A percentile compares a stretch with the other conserved stretches of the same genome.
Evolutionary conservation across 106 monocot species (phyloP).

Genomic region (Platanthera zijinensis): DNA sequence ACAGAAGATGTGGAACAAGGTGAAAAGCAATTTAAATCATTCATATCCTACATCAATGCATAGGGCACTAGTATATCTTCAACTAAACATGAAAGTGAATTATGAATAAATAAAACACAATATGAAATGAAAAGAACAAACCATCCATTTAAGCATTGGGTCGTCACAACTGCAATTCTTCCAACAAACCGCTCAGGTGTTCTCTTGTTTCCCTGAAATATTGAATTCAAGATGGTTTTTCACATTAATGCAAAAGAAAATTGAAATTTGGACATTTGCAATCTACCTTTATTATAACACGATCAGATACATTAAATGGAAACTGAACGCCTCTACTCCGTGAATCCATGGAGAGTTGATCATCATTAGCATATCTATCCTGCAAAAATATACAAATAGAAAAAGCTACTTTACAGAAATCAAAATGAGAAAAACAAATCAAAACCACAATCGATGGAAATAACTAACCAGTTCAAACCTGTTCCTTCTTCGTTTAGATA

Average conservation of each 20-base stretch:
- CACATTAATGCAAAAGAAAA: background rate
- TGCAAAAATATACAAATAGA: conserved; percentile 13
- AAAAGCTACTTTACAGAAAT: background rate
- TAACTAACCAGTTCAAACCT: conserved; percentile 49
- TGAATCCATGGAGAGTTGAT: conserved; percentile 33
- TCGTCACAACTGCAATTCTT: conserved; percentile 74
- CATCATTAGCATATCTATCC: conserved; percentile 54
- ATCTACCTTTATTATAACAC: conserved; percentile 82
- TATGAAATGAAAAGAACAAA: conserved; percentile 24
- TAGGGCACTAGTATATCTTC: background rate
- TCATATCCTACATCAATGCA: background rate
- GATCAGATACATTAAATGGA: conserved; percentile 79
- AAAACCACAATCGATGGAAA: background rate
- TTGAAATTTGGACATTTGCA: background rate
- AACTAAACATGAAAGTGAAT: background rate
- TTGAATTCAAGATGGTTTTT: background rate
- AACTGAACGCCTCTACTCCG: conserved; percentile 78
- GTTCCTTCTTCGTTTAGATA: conserved; percentile 64
- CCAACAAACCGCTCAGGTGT: conserved; percentile 85
- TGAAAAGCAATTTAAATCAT: background rate
- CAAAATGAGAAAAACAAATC: background rate
- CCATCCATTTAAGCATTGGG: conserved; percentile 95
- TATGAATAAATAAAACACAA: background rate
- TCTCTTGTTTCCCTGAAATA: conserved; percentile 80
- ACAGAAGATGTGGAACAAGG: background rate